Percentiles rank a stretch among this genome's conserved stretches.
Conservation (phyloP, 805 yeast genomes). For the Diddensiella transvaalensis region DNA sequence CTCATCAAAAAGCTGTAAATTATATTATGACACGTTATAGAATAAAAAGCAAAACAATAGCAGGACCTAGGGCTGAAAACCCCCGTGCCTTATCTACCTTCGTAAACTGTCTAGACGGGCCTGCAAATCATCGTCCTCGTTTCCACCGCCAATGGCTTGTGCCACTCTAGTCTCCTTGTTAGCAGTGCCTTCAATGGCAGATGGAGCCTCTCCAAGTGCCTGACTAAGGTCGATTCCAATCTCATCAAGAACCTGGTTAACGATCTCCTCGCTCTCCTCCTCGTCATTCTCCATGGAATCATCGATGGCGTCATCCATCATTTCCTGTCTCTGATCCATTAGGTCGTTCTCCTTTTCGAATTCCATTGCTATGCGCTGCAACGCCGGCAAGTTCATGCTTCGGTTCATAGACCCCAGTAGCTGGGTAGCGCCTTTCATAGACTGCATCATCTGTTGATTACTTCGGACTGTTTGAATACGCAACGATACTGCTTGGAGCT, state of each 20-base stretch:
- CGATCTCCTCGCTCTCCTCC: conserved; percentile 81
- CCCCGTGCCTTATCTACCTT: conserved; percentile 37
- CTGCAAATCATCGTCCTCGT: conserved; percentile 78
- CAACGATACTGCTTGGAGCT: conserved; percentile 88
- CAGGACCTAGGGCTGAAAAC: conserved; percentile 1
- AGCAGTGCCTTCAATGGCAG: conserved; percentile 30
- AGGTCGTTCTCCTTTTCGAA: conserved; percentile 91
- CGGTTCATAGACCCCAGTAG: conserved; percentile 83
- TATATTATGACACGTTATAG: not conserved
- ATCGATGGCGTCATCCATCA: conserved; percentile 97
- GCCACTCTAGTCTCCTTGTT: conserved; percentile 42
- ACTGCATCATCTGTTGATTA: conserved; percentile 90
- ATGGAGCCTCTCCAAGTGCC: conserved; percentile 46
- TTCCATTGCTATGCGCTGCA: conserved; percentile 88
- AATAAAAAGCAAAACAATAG: conserved; percentile 1
- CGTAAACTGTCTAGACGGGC: conserved; percentile 83
- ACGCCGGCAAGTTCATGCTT: conserved; percentile 84
- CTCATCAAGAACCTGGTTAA: conserved; percentile 88
- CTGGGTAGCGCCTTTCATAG: conserved; percentile 83
- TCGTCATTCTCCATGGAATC: conserved; percentile 92
- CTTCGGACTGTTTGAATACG: conserved; percentile 90
- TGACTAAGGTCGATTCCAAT: conserved; percentile 80
- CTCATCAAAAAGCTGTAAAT: not conserved
- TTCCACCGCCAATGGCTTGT: conserved; percentile 47
- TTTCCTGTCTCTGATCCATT: conserved; percentile 98